phyloP scores from a whole-genome alignment of 345 rosid species.

The Salix koriyanagi region DNA sequence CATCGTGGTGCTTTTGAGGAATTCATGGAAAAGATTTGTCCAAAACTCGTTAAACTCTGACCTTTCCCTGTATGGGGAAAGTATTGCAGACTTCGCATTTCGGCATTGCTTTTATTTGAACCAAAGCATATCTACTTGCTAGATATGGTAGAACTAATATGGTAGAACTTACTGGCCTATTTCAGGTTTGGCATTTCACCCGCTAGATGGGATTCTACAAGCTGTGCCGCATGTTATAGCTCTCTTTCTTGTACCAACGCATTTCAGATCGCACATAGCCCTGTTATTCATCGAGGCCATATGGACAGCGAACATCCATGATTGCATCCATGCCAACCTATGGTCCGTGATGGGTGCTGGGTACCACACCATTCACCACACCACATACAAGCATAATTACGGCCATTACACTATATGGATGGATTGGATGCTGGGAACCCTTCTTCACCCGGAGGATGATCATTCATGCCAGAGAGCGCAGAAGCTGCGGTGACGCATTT shows the following conservation, averaged over 20 bases:
- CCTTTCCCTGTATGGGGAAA: neutral
- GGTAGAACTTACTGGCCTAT: neutral
- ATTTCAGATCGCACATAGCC: conserved; percentile 65
- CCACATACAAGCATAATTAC: conserved; percentile 91
- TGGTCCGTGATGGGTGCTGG: conserved; percentile 99
- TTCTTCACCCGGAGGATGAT: conserved; percentile 69
- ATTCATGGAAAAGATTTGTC: neutral
- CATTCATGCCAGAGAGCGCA: conserved; percentile 14
- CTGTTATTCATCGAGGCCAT: conserved; percentile 74
- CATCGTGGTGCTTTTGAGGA: neutral
- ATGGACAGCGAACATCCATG: conserved; percentile 95
- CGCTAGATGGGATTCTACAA: conserved; percentile 86
- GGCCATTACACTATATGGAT: conserved; percentile 96
- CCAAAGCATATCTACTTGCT: neutral
- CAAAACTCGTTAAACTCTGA: too few species aligned
- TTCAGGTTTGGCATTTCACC: conserved; percentile 90
- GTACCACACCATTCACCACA: conserved; percentile 95
- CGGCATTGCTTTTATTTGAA: neutral
- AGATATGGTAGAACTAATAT: too few species aligned
- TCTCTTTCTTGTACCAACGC: conserved; percentile 69
- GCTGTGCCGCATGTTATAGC: conserved; percentile 82
- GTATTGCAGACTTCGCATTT: neutral
- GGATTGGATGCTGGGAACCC: conserved; percentile 98
- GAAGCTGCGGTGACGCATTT: conserved; percentile 1
- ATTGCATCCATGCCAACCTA: conserved; percentile 70